phyloP scores from a whole-genome alignment of 2,329 filamentous ascomycete species.

The Fusarium drepaniforme region DNA sequence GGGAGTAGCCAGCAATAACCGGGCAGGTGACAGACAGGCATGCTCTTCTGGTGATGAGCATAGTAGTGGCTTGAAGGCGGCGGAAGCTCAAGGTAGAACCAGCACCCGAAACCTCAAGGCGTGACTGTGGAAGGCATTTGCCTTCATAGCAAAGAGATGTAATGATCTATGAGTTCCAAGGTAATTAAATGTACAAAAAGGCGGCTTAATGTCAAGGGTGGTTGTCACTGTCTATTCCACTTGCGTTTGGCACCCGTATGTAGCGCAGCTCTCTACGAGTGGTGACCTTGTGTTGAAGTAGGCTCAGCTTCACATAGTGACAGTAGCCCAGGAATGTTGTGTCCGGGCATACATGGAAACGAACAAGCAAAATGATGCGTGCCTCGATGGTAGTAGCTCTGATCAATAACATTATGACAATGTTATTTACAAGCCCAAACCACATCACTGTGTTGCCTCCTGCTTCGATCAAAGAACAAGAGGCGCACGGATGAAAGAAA shows the following conservation, averaged over 20 bases:
- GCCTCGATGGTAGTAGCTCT: not conserved
- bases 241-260: too few species aligned
- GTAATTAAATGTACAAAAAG: not conserved
- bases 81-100: not conserved
- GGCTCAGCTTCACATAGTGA: not conserved
- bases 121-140: not conserved
- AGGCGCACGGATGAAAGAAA: not conserved
- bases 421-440: not conserved
- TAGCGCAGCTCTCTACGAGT: not conserved
- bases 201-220: not conserved
- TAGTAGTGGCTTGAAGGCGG: not conserved
- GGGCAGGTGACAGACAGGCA: not conserved
- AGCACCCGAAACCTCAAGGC: not conserved
- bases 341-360: not conserved
- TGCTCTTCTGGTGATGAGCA: not conserved
- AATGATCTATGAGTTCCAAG: conserved; percentile 13
- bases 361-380: not conserved
- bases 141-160: not conserved
- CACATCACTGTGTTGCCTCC: not conserved
- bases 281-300: not conserved
- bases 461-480: not conserved
- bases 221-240: not conserved
- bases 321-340: not conserved
- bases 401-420: not conserved
- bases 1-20: conserved; percentile 19